Evolutionary conservation across 306 rosid species (phyloP).

Genomic region (Neltuma alba): DNA sequence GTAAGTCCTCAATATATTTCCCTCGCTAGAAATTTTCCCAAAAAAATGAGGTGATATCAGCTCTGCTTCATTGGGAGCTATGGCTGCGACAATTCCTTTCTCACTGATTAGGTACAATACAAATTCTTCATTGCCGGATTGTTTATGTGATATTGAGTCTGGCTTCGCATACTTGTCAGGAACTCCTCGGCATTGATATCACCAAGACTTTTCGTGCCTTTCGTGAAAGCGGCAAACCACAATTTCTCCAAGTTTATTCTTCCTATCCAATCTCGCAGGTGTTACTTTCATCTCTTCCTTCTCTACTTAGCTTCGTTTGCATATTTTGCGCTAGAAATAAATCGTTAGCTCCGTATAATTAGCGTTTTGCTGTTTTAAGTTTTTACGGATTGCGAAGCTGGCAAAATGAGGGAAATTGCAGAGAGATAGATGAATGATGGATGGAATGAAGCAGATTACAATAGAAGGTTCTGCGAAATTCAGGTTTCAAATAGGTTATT

Average conservation of each 20-base stretch:
- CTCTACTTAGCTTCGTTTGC: not conserved
- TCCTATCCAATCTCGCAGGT: slow-evolving; percentile 59
- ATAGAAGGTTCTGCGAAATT: not conserved
- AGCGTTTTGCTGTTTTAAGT: not conserved
- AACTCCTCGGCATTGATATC: slow-evolving; percentile 46
- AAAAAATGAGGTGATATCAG: slow-evolving; percentile 21
- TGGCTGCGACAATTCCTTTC: slow-evolving; percentile 62
- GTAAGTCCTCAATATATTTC: not conserved
- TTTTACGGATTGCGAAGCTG: not conserved
- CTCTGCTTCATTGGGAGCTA: slow-evolving; percentile 21
- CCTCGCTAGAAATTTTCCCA: not conserved
- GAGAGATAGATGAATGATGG: not conserved
- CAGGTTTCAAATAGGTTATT: not conserved
- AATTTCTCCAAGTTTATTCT: slow-evolving; percentile 43
- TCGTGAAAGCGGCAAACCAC: slow-evolving; percentile 47
- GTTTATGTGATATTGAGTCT: not conserved
- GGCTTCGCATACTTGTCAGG: slow-evolving; percentile 42
- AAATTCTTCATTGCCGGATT: not conserved
- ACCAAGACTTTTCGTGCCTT: slow-evolving; percentile 51
- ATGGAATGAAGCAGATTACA: not conserved
- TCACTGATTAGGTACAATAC: slow-evolving; percentile 52
- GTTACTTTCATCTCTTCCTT: not conserved
- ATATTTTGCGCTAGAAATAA: not conserved
- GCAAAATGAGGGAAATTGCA: not conserved
- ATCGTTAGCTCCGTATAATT: not conserved